Base-by-base conservation (phyloP, 305 asterid genomes). In the Fraxinus dipetala region DNA sequence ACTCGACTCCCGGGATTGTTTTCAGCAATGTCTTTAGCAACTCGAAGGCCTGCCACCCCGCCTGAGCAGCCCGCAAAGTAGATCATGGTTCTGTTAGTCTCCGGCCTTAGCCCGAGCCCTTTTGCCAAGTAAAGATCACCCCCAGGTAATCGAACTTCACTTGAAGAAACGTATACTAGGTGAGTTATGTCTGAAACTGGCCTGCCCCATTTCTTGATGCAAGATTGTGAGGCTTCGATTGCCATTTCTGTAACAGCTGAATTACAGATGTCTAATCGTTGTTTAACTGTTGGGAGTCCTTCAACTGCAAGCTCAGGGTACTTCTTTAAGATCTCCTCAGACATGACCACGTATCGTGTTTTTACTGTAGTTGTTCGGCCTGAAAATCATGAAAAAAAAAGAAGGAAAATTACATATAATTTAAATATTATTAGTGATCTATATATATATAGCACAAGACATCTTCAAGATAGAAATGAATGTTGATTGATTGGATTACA, bases 61-160 rank as follows among this genome's bases (percentile, higher is more conserved):
- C 99, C 98, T 0, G 99, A 94, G 91, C 98, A 96, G 85, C 99
- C 98, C 3, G 97, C 90, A 65, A 96, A 96, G 86, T 94, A 94
- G 86, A 96, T 92, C 94, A 82, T 94, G 77, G 90, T 92, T 35
- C 98, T 82, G 6, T 86, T 90, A 30, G 95, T 91, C 35, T 88
- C 73, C 22, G 95, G 95, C 78, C 80, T 70, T 45, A 96, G 92
- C 35, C 97, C 99, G 2, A 96, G 92, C n/a, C 97, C 99, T 76
- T 90, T 91, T 3, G 99, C 97, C 4, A 96, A 92, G 90, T 91
- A 90, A 35, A 96, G 94, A 78, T 96, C 98, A 0, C 99, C 95
- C 2, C 97, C 97, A 2, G 95, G 97, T 14, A 93, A 82, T 14
- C 97, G 86, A 32, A 86, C 94, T 85, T 93, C 95, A 30, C 94